Evolutionary conservation across 2,329 filamentous ascomycete species (phyloP), one percentile per base, ranked within the genome.

Genomic region (Rosellinia necatrix): DNA sequence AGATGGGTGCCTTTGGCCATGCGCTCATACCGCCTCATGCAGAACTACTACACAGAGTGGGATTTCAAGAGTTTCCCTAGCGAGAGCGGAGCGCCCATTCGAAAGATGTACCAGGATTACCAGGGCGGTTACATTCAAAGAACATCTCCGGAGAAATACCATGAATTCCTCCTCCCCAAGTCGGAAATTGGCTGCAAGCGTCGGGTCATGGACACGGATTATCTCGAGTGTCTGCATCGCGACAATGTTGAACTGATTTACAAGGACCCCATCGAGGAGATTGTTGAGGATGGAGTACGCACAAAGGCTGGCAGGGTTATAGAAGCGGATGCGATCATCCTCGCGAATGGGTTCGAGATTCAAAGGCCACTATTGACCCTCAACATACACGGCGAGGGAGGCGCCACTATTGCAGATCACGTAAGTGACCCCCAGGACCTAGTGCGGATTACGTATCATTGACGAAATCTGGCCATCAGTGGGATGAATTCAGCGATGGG

Each of bases 1-100:
- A 56, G 34, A 59, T 59, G 56, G 56, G 38, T 59, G 32, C 56
- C 56, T 3, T 41, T 59, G 0, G 56, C 48, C 5, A 59, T 59
- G 56, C 52, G 48, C 24, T 17, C 24, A 3, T 59, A 56, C 30
- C 56, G 56, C 2, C 13, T 32, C 13, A 0, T 53, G 4, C 25
- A 46, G 4, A 49, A 30, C 9, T 49, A 29, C 32, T 49, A 49
- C 22, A 0, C 15, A 0, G 56, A 59, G 12, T 15, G 9, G 19
- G 56, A 52, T 22, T 59, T 52, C 27, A 21, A 35, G 32, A 49
- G 48, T 6, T 59, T 59, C 25, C 35, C 35, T 6, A 49, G 10
- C 4, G 38, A 43, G 5, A 24, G 21, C 7, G 56, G 56, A 9
- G 52, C 42, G 2, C 19, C 30, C 4, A 43, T 59, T 32, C 48